Evolutionary conservation across 768 basidiomycete genomes (phyloP), one percentile per base, ranked within the genome.

Genomic region (Amanita fuliginea): DNA sequence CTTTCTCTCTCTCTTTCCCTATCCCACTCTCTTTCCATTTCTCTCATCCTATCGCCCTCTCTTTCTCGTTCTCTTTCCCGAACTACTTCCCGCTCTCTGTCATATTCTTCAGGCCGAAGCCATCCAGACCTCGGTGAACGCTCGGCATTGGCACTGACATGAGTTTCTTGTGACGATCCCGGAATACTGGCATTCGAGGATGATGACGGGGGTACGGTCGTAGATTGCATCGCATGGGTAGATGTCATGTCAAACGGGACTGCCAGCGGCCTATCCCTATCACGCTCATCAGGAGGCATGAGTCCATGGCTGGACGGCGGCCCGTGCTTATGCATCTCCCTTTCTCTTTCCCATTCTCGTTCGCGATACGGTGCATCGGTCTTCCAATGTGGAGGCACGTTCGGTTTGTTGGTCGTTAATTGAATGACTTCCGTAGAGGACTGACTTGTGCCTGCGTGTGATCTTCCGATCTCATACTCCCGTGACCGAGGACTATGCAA

Each of bases 371-470:
- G 44, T 11, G 14, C 30, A 32, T 51, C 50, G 19, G 9, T 14
- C 43, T 51, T 51, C 50, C 50, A 51, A 30, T 57, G 57, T 30
- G 44, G 35, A 13, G 58, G 58, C 57, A 54, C 62, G 26, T 46
- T 56, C 35, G 63, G 49, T 48, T 67, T 71, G 5, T 65, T 61
- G 6, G 71, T 67, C 33, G 72, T 67, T 10, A 77, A 61, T 47
- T 71, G 77, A 37, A 80, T 75, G 40, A 77, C 64, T 51, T 80
- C 78, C 16, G 75, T 71, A 8, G 72, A 69, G 54, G 75, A 74
- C 30, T 62, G 61, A 44, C 63, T 58, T 28, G 62, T 69, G 1
- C 62, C 62, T 32, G 62, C 60, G 21, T 67, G 68, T 4, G 69
- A 60, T 30, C 65, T 67, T 37, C 51, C 57, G 33, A 58, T 56